phyloP scores from a whole-genome alignment of 176 grass and related monocot genomes.

The Thinopyrum elongatum region DNA sequence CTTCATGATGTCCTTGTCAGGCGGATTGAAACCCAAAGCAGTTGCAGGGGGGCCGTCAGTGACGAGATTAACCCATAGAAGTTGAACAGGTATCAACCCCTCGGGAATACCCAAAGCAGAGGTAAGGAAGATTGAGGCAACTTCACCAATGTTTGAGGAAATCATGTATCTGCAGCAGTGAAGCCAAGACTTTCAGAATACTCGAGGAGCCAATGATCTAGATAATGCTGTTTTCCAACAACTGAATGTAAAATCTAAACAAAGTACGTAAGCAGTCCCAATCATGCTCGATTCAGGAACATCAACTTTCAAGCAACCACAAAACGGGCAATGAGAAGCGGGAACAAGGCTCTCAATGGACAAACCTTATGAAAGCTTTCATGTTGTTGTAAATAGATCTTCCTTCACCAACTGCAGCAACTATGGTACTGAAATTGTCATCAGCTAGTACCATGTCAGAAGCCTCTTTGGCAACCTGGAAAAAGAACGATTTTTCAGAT shows the following conservation, averaged over 20 bases:
- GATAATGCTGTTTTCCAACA: neutral
- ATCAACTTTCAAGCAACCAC: neutral
- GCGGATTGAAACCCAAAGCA: slow-evolving; percentile 94
- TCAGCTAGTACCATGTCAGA: slow-evolving; percentile 98
- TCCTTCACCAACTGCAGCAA: slow-evolving; percentile 94
- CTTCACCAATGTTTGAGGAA: slow-evolving; percentile 98
- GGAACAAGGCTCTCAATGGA: neutral
- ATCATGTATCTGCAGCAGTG: slow-evolving; percentile 84
- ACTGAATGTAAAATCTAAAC: neutral
- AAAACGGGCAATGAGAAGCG: neutral
- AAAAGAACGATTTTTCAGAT: slow-evolving; percentile 3
- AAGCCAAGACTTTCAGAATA: slow-evolving; percentile 35
- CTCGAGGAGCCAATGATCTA: too few relatives aligned
- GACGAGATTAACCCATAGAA: slow-evolving; percentile 97
- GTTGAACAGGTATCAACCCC: slow-evolving; percentile 95
- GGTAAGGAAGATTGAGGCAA: slow-evolving; percentile 93
- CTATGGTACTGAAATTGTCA: slow-evolving; percentile 97
- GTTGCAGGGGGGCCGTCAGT: slow-evolving; percentile 95
- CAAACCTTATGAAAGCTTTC: slow-evolving; percentile 96
- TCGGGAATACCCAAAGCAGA: slow-evolving; percentile 96
- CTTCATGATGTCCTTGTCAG: slow-evolving; percentile 99
- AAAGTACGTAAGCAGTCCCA: neutral
- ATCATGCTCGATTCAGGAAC: neutral
- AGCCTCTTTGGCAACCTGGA: slow-evolving; percentile 87
- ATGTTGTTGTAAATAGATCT: slow-evolving; percentile 99